These are phyloP conservation scores for Dujonia santamariae DNA, from an alignment of 1,139 yeast genomes.

Conservation along the genomic window DNA sequence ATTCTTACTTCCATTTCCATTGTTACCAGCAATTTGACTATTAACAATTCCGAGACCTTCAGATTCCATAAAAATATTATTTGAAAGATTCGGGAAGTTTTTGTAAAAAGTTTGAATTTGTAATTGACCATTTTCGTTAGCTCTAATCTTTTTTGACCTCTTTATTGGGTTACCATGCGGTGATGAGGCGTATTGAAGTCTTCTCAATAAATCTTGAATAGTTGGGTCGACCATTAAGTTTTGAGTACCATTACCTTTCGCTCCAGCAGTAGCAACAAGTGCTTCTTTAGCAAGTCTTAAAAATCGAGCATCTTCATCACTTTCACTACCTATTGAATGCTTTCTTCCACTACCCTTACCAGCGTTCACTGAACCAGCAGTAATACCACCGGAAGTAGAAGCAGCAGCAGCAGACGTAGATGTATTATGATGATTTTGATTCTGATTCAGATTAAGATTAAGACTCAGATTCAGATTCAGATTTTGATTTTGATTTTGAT, in stretches of 20 bases:
- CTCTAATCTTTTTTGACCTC: slow-evolving; percentile 30
- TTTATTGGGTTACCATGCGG: slow-evolving; percentile 53
- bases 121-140: slow-evolving; percentile 42
- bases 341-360: not conserved
- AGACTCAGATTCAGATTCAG: too few species aligned
- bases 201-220: slow-evolving; percentile 44
- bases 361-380: not conserved
- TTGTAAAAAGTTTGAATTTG: slow-evolving; percentile 44
- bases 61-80: slow-evolving; percentile 31
- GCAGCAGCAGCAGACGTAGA: too few species aligned
- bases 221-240: slow-evolving; percentile 47
- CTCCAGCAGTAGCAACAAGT: slow-evolving; percentile 44
- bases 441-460: too few species aligned
- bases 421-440: too few species aligned
- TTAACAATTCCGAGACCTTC: slow-evolving; percentile 7
- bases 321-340: slow-evolving; percentile 9
- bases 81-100: slow-evolving; percentile 42
- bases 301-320: slow-evolving; percentile 41
- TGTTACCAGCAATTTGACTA: not conserved
- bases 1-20: not conserved
- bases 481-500: too few species aligned
- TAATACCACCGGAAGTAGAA: not conserved
- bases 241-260: slow-evolving; percentile 19
- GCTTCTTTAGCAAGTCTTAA: slow-evolving; percentile 45
- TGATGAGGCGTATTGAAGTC: slow-evolving; percentile 52